These are phyloP conservation scores for Geosmithia flava DNA, from an alignment of 2,329 filamentous ascomycete species.

Conservation along the genomic window DNA sequence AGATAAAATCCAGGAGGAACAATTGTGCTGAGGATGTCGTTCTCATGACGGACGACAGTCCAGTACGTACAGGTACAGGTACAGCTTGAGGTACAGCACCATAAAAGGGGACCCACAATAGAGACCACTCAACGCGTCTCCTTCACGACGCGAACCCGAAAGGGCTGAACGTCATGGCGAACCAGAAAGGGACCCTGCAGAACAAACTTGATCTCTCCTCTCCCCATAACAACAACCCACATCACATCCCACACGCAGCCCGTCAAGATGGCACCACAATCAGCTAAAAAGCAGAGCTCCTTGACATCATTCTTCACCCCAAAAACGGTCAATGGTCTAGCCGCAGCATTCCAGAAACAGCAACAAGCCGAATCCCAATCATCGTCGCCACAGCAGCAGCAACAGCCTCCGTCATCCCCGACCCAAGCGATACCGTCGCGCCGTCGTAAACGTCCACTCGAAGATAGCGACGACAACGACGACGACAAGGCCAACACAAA, in stretches of 20 bases:
- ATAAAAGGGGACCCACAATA: not conserved
- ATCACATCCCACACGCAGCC: too few species aligned
- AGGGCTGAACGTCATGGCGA: not conserved
- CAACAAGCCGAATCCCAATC: constrained; percentile 12
- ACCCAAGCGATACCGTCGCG: constrained; percentile 4
- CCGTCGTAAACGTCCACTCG: constrained; percentile 36
- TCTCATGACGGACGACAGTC: too few species aligned
- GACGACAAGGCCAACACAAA: constrained; percentile 20
- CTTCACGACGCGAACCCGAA: constrained; percentile 1
- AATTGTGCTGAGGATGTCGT: too few species aligned
- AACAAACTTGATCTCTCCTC: not conserved
- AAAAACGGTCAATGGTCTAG: constrained; percentile 36
- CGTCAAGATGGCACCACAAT: constrained; percentile 20
- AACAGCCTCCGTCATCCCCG: constrained; percentile 11
- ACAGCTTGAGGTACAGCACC: too few species aligned
- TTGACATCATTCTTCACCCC: constrained; percentile 79
- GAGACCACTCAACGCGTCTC: constrained; percentile 4
- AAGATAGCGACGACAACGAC: constrained; percentile 30
- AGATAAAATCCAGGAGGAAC: too few species aligned
- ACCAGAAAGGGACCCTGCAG: not conserved
- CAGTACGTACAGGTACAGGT: too few species aligned
- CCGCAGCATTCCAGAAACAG: constrained; percentile 21
- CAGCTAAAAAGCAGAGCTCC: constrained; percentile 63
- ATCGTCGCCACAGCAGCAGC: constrained; percentile 12
- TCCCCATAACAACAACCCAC: not conserved